A percentile compares a stretch with the other conserved stretches of the same genome.
Conservation (phyloP, 768 basidiomycete species). For the Termitomyces eurrhizus region DNA sequence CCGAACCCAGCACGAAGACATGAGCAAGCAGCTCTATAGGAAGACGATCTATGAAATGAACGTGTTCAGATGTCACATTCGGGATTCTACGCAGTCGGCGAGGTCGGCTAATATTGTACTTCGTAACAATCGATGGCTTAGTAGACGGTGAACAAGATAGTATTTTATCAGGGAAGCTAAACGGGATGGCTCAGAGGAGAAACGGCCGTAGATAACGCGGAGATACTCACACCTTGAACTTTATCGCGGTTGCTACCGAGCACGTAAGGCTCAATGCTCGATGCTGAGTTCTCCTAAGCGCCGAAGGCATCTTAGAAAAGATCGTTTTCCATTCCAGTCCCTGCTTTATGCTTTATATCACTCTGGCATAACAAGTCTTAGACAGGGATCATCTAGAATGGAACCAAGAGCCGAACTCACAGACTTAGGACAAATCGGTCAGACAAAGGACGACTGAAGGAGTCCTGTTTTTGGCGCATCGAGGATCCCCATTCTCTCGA, state of each 20-base stretch:
- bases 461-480: background rate
- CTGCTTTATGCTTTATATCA: constrained; percentile 21
- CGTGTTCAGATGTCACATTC: constrained; percentile 15
- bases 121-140: constrained; percentile 10
- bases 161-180: constrained; percentile 15
- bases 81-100: constrained; percentile 31
- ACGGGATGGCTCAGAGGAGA: background rate
- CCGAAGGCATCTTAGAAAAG: constrained; percentile 19
- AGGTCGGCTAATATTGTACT: constrained; percentile 29
- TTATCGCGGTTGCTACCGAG: constrained; percentile 47
- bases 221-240: constrained; percentile 30
- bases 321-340: constrained; percentile 4
- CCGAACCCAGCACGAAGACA: constrained; percentile 58
- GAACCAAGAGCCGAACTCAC: constrained; percentile 14
- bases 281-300: constrained; percentile 44
- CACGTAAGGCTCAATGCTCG: constrained; percentile 44
- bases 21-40: constrained; percentile 62
- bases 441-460: constrained; percentile 12
- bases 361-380: constrained; percentile 8
- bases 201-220: background rate
- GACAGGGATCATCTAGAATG: constrained; percentile 13
- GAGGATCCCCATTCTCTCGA: no score
- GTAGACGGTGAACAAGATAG: constrained; percentile 13
- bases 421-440: constrained; percentile 13
- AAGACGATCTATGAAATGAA: constrained; percentile 53